Percentiles rank a stretch among this genome's conserved stretches.
phyloP scores from a whole-genome alignment of 2,329 filamentous ascomycete species.

The Penicillium italicum region DNA sequence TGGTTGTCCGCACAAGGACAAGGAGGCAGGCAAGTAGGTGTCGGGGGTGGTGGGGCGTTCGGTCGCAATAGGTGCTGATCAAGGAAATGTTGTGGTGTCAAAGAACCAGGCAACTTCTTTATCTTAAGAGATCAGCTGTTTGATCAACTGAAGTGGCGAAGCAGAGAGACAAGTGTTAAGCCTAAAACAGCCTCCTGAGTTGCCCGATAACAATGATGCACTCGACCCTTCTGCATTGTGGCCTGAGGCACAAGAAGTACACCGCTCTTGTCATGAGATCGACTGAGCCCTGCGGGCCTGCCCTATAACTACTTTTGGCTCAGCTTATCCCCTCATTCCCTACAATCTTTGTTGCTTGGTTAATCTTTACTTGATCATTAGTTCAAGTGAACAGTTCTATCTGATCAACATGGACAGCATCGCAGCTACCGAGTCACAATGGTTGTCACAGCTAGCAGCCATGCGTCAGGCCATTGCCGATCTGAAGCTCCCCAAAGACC shows the following conservation, averaged over 20 bases:
- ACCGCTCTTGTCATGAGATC: conserved; percentile 17
- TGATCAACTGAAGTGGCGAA: conserved; percentile 1
- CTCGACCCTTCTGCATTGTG: conserved; percentile 13
- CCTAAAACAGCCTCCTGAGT: conserved; percentile 9
- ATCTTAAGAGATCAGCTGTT: not conserved
- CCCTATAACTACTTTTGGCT: conserved; percentile 10
- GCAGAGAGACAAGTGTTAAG: conserved; percentile 14
- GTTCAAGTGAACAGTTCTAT: not conserved
- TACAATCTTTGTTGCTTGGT: not conserved
- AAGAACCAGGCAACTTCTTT: not conserved
- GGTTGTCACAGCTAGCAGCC: conserved; percentile 77
- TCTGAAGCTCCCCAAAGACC: conserved; percentile 56
- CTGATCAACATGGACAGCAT: conserved; percentile 21
- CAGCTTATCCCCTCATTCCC: conserved; percentile 6
- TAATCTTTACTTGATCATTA: not conserved
- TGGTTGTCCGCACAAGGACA: conserved; percentile 5
- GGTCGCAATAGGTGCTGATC: not conserved
- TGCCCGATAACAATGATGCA: conserved; percentile 11
- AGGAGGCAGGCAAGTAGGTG: conserved; percentile 4
- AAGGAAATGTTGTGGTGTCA: not conserved
- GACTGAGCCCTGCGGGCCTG: conserved; percentile 10
- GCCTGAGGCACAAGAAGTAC: conserved; percentile 10
- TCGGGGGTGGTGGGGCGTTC: not conserved
- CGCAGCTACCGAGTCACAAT: conserved; percentile 56
- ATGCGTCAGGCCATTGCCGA: conserved; percentile 84